These are phyloP conservation scores for Xylaria sp. DNA, from an alignment of 2,329 filamentous ascomycete genomes.

Conservation along the genomic window DNA sequence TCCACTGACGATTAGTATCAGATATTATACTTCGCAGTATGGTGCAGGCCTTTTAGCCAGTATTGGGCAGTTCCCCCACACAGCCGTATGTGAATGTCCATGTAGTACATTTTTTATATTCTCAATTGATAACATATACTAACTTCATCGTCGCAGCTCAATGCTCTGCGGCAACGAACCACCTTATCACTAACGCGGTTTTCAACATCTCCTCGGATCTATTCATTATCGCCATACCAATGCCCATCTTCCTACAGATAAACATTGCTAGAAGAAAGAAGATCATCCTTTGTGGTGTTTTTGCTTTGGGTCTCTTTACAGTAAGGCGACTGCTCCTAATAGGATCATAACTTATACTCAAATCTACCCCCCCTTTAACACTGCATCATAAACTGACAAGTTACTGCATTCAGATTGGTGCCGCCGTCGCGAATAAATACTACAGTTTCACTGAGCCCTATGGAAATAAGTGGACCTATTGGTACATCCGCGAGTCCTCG, in stretches of 20 bases:
- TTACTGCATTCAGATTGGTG: slow-evolving; percentile 54
- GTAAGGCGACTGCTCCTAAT: slow-evolving; percentile 47
- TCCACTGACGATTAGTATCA: slow-evolving; percentile 3
- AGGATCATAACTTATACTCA: neutral
- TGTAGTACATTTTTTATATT: too few species aligned
- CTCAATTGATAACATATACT: slow-evolving; percentile 5
- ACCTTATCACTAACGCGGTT: slow-evolving; percentile 66
- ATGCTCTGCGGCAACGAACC: slow-evolving; percentile 66
- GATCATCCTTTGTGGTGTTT: slow-evolving; percentile 58
- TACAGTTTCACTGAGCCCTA: slow-evolving; percentile 55
- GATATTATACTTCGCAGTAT: slow-evolving; percentile 50
- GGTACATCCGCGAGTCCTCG: slow-evolving; percentile 59
- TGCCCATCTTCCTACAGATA: slow-evolving; percentile 63
- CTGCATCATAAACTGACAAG: slow-evolving; percentile 7
- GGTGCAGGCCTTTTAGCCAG: slow-evolving; percentile 65
- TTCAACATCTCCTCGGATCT: slow-evolving; percentile 70
- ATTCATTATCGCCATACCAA: slow-evolving; percentile 66
- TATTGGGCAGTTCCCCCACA: slow-evolving; percentile 67
- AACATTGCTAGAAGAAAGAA: slow-evolving; percentile 63
- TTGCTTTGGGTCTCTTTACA: slow-evolving; percentile 59
- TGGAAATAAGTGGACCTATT: slow-evolving; percentile 54
- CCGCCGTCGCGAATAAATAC: slow-evolving; percentile 59
- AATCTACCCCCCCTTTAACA: neutral
- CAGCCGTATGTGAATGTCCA: slow-evolving; percentile 51
- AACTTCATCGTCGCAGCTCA: slow-evolving; percentile 53